Evolutionary conservation across 371 early-diverging fungal species (phyloP).

Genomic region (Mucor ambiguus): DNA sequence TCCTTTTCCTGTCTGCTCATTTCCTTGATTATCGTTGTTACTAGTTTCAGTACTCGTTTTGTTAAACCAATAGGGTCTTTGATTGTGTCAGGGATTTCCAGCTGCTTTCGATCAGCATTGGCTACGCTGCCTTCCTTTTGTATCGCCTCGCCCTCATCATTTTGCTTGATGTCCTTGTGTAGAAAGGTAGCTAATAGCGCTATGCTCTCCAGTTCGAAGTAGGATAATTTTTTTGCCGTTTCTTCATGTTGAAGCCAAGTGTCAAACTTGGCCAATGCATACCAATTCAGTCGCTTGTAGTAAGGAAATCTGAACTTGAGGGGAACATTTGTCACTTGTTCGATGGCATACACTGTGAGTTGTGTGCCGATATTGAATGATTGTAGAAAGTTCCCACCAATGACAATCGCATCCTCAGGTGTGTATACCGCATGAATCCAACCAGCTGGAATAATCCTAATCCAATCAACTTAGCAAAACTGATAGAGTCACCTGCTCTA

Average conservation of each 20-base stretch:
- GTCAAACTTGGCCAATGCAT: slow-evolving; percentile 49
- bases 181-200: slow-evolving; percentile 13
- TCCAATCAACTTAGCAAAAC: not conserved
- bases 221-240: not conserved
- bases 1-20: not conserved
- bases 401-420: slow-evolving; percentile 82
- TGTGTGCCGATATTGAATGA: slow-evolving; percentile 75
- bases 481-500: not conserved
- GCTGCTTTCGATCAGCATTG: not conserved
- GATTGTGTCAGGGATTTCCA: slow-evolving; percentile 14
- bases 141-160: not conserved
- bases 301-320: slow-evolving; percentile 85
- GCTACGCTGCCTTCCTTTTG: not conserved
- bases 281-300: slow-evolving; percentile 83
- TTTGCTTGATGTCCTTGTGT: not conserved
- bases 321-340: slow-evolving; percentile 78
- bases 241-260: slow-evolving; percentile 18
- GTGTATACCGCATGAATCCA: slow-evolving; percentile 97
- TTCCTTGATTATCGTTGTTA: not conserved
- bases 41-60: slow-evolving; percentile 2
- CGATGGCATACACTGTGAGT: slow-evolving; percentile 68
- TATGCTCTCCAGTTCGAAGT: slow-evolving; percentile 29
- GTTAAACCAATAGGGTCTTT: slow-evolving; percentile 15
- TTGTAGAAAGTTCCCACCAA: slow-evolving; percentile 93
- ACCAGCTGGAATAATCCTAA: slow-evolving; percentile 88